These are phyloP conservation scores for Boletus mariae DNA, from an alignment of 1,284 basidiomycete species.

Conservation along the genomic window DNA sequence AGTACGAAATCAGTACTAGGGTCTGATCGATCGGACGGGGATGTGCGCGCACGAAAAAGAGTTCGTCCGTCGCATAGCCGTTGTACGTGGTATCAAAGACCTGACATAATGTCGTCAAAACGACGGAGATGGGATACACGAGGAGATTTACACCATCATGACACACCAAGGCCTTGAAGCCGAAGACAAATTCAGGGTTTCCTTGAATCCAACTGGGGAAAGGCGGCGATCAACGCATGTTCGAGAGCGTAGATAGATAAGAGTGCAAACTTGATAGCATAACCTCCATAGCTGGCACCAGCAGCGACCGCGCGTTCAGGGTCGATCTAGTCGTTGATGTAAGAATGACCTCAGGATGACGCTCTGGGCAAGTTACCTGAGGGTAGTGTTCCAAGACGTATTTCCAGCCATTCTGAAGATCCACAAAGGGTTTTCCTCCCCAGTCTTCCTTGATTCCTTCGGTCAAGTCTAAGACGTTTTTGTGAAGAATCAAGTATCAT, in stretches of 20 bases:
- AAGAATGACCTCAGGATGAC: neutral
- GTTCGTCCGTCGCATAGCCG: slow-evolving; percentile 79
- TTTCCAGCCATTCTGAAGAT: slow-evolving; percentile 75
- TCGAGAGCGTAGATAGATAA: neutral
- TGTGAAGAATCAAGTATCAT: neutral
- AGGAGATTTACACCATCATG: slow-evolving; percentile 72
- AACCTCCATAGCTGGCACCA: slow-evolving; percentile 80
- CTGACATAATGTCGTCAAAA: slow-evolving; percentile 30
- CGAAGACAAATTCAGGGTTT: slow-evolving; percentile 79
- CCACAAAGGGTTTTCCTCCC: slow-evolving; percentile 85
- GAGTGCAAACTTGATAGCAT: slow-evolving; percentile 67
- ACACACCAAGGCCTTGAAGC: slow-evolving; percentile 86
- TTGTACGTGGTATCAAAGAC: slow-evolving; percentile 71
- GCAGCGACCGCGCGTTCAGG: slow-evolving; percentile 75
- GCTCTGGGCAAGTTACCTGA: slow-evolving; percentile 45
- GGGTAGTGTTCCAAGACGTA: slow-evolving; percentile 67
- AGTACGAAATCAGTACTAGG: neutral
- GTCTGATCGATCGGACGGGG: neutral
- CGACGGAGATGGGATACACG: neutral
- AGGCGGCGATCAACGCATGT: slow-evolving; percentile 5
- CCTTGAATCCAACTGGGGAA: slow-evolving; percentile 85
- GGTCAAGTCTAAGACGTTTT: slow-evolving; percentile 59
- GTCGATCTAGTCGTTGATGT: slow-evolving; percentile 59
- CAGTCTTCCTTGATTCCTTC: slow-evolving; percentile 77
- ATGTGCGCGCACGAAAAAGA: slow-evolving; percentile 69